A percentile compares a stretch with the other conserved stretches of the same genome.
Conservation (phyloP, 805 yeast species). For the Priceomyces carsonii region DNA sequence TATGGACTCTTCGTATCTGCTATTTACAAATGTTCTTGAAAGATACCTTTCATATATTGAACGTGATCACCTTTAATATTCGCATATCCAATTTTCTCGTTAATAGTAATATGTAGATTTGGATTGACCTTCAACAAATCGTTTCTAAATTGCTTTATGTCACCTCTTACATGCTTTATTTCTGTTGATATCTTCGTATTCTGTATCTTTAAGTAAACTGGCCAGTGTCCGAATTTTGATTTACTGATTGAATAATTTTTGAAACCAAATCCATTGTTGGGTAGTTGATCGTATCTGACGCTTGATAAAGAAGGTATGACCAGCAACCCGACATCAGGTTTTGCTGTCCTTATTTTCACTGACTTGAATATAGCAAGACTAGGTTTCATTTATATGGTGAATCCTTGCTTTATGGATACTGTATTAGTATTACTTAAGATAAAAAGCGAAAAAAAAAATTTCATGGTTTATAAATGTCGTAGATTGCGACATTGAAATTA, state of each 20-base stretch:
- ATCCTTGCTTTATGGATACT: too few species aligned
- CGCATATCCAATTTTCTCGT: constrained; percentile 33
- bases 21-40: constrained; percentile 17
- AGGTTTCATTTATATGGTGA: constrained; percentile 30
- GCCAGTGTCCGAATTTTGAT: constrained; percentile 67
- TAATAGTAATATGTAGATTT: constrained; percentile 41
- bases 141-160: constrained; percentile 60
- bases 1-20: neutral
- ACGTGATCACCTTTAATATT: constrained; percentile 44
- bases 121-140: constrained; percentile 60
- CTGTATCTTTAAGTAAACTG: constrained; percentile 74
- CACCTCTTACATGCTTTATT: constrained; percentile 70
- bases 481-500: too few species aligned
- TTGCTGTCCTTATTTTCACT: constrained; percentile 20
- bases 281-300: constrained; percentile 23
- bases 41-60: constrained; percentile 26
- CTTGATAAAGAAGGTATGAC: constrained; percentile 30
- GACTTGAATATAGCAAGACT: constrained; percentile 20
- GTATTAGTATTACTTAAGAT: too few species aligned
- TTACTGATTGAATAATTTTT: constrained; percentile 47
- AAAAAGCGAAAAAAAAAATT: too few species aligned
- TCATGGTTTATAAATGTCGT: too few species aligned
- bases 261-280: constrained; percentile 35
- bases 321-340: constrained; percentile 18
- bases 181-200: constrained; percentile 71